A percentile compares a stretch with the other conserved stretches of the same genome.
Evolutionary conservation across 73 alveolate species (phyloP).

Genomic region (Paramecium sexaurelia): DNA sequence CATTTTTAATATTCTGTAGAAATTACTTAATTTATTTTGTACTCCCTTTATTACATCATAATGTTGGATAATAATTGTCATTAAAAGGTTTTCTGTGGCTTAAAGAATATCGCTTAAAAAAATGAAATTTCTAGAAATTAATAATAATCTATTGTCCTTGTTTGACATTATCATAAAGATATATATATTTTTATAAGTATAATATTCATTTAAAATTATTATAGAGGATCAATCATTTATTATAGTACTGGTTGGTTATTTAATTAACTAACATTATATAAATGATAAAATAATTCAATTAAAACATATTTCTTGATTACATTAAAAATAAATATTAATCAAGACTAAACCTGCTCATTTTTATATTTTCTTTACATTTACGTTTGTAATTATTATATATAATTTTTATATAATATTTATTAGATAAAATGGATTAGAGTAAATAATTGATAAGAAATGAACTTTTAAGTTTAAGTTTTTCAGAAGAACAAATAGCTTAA

Average conservation of each 20-base stretch:
- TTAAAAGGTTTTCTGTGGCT: background rate
- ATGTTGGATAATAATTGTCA: too few species aligned
- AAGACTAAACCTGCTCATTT: too few species aligned
- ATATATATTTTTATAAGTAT: background rate
- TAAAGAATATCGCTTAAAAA: background rate
- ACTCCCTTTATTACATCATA: background rate
- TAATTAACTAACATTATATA: background rate
- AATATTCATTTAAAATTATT: background rate
- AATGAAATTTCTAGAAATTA: background rate
- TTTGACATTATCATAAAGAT: background rate
- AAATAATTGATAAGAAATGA: constrained; percentile 14
- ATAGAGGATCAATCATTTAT: too few species aligned
- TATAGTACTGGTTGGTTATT: background rate
- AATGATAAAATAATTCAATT: background rate
- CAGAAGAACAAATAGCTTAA: constrained; percentile 49
- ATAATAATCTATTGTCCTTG: background rate
- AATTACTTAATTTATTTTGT: background rate
- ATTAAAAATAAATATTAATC: background rate
- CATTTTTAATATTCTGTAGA: too few species aligned
- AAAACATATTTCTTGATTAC: background rate
- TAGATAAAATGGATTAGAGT: constrained; percentile 18
- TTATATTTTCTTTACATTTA: background rate
- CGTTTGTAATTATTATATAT: background rate
- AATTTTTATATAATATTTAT: background rate
- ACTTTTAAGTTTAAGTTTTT: constrained; percentile 53